Base-by-base conservation (phyloP, 2,329 filamentous ascomycete species). In the Cylindrodendrum hubeiense region DNA sequence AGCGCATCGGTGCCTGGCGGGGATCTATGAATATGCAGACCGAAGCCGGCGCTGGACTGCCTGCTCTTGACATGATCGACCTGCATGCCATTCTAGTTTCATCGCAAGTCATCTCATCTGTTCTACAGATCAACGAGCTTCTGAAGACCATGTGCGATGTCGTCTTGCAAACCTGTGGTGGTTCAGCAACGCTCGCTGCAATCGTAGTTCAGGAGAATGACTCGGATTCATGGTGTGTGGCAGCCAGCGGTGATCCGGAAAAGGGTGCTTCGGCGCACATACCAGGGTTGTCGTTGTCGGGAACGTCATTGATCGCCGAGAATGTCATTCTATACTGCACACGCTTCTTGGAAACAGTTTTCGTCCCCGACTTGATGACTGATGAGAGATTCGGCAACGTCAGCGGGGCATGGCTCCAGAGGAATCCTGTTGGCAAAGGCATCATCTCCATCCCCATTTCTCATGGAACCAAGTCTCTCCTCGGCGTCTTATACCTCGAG, bases 111-210 rank as follows among this genome's bases (percentile, higher is more conserved):
- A 90, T 95, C 46, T 95, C 92, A 5, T 94, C 92, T 17, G 91
- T 94, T 54, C 80, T 95, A 12, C 87, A 92, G 68, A 88, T 95
- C 13, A 92, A 95, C 68, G 87, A 91, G 71, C 84, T 95, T 4
- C 85, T 95, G 66, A 90, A 91, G 73, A 94, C 92, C 44, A 93
- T 95, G 89, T 93, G 91, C 71, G 90, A 93, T 66, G 93, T 95
- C 67, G 93, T 95, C 52, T 79, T 95, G 26, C 91, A 94, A 70
- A 93, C 91, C 0, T 94, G 91, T 55, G 92, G 91, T 41, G 87
- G 88, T 33, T 85, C 88, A 8, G 91, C 91, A 9, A 91, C 91
- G 2, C 83, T 91, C 6, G 92, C 91, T 19, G 92, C 91, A 15
- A 92, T 95, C 57, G 85, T 94, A 22, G 89, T 94, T 9, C 89